These are phyloP conservation scores for Phytophthora pinifolia DNA, from an alignment of 352 stramenopile genomes.

Conservation along the genomic window DNA sequence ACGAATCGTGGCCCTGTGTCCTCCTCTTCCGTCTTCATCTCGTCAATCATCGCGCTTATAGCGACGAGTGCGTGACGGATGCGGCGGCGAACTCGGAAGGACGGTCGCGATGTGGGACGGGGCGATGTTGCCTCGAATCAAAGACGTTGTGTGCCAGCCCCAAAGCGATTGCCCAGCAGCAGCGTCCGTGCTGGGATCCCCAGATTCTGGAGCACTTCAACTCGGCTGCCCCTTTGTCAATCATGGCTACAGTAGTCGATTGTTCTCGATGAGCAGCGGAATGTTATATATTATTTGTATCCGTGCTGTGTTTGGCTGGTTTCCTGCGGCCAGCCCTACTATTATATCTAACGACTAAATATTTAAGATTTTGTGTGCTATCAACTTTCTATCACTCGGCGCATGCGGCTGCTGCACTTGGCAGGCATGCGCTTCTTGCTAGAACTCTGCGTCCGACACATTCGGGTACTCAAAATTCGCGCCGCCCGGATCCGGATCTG, in stretches of 20 bases:
- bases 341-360: slow-evolving; percentile 30
- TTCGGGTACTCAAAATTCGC: slow-evolving; percentile 24
- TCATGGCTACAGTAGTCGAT: slow-evolving; percentile 6
- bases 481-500: slow-evolving; percentile 28
- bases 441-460: slow-evolving; percentile 27
- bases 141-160: neutral
- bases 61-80: neutral
- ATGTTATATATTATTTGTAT: slow-evolving; percentile 21
- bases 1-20: neutral
- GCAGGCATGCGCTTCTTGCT: slow-evolving; percentile 6
- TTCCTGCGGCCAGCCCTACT: slow-evolving; percentile 18
- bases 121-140: neutral
- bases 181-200: too few species aligned
- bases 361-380: slow-evolving; percentile 16
- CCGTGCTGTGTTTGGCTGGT: slow-evolving; percentile 2
- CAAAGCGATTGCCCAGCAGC: too few species aligned
- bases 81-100: too few species aligned
- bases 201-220: slow-evolving; percentile 1
- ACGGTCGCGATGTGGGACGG: too few species aligned
- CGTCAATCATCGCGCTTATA: too few species aligned
- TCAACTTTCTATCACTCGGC: too few species aligned
- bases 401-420: slow-evolving; percentile 1
- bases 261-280: slow-evolving; percentile 14
- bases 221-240: neutral
- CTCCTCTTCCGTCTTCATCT: neutral